Conservation (phyloP, 176 grass and related monocot species). For the Olyra latifolia region DNA sequence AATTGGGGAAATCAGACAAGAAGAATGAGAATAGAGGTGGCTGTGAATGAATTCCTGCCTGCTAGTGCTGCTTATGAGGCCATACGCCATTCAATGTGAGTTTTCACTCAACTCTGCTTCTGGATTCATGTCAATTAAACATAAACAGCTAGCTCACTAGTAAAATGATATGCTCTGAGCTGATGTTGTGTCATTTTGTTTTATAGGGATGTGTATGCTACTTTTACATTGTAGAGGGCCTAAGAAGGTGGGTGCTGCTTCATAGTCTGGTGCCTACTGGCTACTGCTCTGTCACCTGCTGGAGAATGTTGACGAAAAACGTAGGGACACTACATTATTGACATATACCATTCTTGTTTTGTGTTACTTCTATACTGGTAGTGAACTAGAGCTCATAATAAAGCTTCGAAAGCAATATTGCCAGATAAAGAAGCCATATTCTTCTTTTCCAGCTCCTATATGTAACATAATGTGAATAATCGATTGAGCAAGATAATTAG, state of each 20-base stretch:
- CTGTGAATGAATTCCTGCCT: slow-evolving; percentile 59
- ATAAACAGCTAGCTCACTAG: slow-evolving; percentile 4
- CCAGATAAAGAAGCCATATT: not conserved
- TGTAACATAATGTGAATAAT: not conserved
- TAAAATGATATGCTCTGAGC: not conserved
- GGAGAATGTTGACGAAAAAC: not conserved
- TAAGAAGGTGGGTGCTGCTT: slow-evolving; percentile 44
- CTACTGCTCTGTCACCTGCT: slow-evolving; percentile 17
- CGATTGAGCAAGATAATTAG: slow-evolving; percentile 9
- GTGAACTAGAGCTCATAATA: not conserved
- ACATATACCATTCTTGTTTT: not conserved
- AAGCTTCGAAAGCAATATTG: not conserved
- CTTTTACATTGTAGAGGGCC: slow-evolving; percentile 55
- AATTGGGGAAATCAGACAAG: slow-evolving; percentile 50
- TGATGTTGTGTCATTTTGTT: not conserved
- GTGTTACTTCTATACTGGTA: not conserved
- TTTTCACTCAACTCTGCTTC: not conserved
- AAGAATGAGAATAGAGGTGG: slow-evolving; percentile 68
- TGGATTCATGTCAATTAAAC: not conserved
- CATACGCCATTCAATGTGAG: slow-evolving; percentile 57
- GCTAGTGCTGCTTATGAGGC: slow-evolving; percentile 44
- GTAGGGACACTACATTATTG: not conserved
- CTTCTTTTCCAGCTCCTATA: not conserved
- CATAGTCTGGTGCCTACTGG: slow-evolving; percentile 12
- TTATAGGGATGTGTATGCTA: slow-evolving; percentile 54